Base-by-base conservation (phyloP, 2,329 filamentous ascomycete species). In the Proliferodiscus dingleyae region DNA sequence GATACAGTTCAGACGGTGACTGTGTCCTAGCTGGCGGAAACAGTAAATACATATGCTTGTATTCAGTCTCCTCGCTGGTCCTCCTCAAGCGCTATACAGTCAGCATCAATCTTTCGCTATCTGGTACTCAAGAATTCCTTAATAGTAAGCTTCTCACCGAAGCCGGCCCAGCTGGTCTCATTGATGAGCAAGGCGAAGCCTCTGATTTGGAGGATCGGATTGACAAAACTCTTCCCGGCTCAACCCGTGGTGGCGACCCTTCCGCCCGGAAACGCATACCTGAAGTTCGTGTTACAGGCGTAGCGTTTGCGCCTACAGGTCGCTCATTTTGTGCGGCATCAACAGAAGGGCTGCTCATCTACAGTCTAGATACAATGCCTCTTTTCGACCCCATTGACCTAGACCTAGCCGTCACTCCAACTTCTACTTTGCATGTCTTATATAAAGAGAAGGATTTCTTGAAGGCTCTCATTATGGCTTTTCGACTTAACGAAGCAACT, bases 11-110 rank as follows among this genome's bases (percentile, higher is more conserved):
- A 1, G 93, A 98, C 62, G 93, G 93, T 10, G 87, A 81, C 51
- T 96, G 93, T 59, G 74, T 98, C 9, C 73, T 98, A 32, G 93
- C 91, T 1, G 90, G 81, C 38, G 93, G 93, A 24, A 95, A 93
- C 73, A 96, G 89, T 81, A 98, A 98, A 70, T 96, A 95, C 66
- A 96, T 98, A 42, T 97, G 93, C 64, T 68, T 98, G 47, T 98
- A 98, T 68, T 91, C 94, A n/a, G 88, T 95, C 24, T 82, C 83
- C 47, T 95, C 91, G 1, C 89, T 93, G 65, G 89, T 93, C 1
- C 71, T 98, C 9, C 73, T 97, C 45, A 95, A 94, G 66, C 96
- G 96, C 64, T 98, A 86, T 63, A 96, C 91, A 2, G 90, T 97
- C 60, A 95, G 88, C 57, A 80, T 95, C 61, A 98, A 98, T 66